Evolutionary conservation across 2,329 filamentous ascomycete species (phyloP).

Genomic region (Alternaria metachromatica): DNA sequence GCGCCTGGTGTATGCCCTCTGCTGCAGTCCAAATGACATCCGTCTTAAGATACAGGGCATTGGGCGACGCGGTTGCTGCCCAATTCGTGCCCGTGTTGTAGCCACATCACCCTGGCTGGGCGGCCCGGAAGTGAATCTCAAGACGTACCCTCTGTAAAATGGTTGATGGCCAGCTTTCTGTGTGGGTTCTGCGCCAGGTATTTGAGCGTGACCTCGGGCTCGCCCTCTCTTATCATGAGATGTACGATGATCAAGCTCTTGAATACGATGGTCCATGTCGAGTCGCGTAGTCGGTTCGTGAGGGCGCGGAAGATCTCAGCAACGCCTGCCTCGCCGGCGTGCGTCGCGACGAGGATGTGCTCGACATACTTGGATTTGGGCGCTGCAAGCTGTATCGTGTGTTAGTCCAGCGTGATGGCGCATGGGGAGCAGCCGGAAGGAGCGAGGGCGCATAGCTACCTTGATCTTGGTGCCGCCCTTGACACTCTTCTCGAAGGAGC

Average conservation of each 20-base stretch:
- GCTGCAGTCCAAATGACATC: background rate
- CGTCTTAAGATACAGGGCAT: background rate
- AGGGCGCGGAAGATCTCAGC: slow-evolving; percentile 94
- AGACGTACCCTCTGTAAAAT: slow-evolving; percentile 84
- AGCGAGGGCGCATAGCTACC: slow-evolving; percentile 56
- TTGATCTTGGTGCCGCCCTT: slow-evolving; percentile 99
- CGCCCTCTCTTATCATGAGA: slow-evolving; percentile 95
- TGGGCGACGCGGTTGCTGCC: slow-evolving; percentile 1
- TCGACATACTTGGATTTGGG: slow-evolving; percentile 99
- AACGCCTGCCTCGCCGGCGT: slow-evolving; percentile 92
- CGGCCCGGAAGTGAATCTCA: background rate
- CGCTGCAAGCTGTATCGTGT: slow-evolving; percentile 74
- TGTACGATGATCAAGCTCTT: slow-evolving; percentile 96
- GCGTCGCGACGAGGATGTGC: slow-evolving; percentile 93
- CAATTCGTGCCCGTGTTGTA: slow-evolving; percentile 1
- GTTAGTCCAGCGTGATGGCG: slow-evolving; percentile 26
- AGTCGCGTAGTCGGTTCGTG: slow-evolving; percentile 86
- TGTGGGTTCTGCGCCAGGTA: slow-evolving; percentile 80
- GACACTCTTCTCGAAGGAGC: slow-evolving; percentile 97
- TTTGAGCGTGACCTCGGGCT: slow-evolving; percentile 83
- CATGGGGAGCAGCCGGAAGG: background rate
- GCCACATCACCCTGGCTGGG: background rate
- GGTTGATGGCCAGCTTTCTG: slow-evolving; percentile 83
- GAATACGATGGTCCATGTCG: slow-evolving; percentile 99
- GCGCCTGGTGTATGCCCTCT: slow-evolving; percentile 21